Percentiles rank a stretch among this genome's conserved stretches.
Evolutionary conservation across 139 green algal species (phyloP).

Genomic region (Chlamydomonas sphaeroides): DNA sequence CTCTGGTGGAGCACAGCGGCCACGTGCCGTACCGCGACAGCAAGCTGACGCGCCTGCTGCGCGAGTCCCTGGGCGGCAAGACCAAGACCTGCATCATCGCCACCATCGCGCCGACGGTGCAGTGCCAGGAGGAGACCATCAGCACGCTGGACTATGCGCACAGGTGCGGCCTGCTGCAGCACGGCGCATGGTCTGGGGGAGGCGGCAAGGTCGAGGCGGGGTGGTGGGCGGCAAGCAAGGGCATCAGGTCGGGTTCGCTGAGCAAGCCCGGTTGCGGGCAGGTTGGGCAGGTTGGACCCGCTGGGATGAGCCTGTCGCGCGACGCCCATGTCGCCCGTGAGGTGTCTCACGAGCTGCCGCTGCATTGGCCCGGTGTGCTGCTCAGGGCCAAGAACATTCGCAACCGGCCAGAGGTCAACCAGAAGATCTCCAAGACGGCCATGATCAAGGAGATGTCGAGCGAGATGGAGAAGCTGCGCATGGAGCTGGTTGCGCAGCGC

Average conservation of each 20-base stretch:
- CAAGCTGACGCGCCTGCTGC: constrained; percentile 97
- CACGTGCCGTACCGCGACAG: constrained; percentile 90
- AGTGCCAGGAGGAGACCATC: constrained; percentile 94
- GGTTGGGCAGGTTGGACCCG: too few relatives aligned
- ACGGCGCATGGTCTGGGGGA: too few relatives aligned
- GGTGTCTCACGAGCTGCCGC: not conserved
- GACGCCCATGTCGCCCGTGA: too few relatives aligned
- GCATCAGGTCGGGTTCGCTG: too few relatives aligned
- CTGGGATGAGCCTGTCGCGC: too few relatives aligned
- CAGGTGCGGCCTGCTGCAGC: too few relatives aligned
- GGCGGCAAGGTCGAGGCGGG: too few relatives aligned
- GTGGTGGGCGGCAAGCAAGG: too few relatives aligned
- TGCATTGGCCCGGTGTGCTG: too few relatives aligned
- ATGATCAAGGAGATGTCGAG: constrained; percentile 92
- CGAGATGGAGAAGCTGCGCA: constrained; percentile 96
- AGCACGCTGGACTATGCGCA: constrained; percentile 98
- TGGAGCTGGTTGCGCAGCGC: constrained; percentile 77
- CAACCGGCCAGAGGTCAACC: constrained; percentile 96
- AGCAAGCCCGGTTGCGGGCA: too few relatives aligned
- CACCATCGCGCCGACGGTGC: constrained; percentile 92
- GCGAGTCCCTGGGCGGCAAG: constrained; percentile 91
- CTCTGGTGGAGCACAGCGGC: constrained; percentile 85
- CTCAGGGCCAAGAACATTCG: constrained; percentile 95
- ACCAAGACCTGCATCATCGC: constrained; percentile 98
- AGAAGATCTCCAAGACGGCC: constrained; percentile 77